These are phyloP conservation scores for Agaricus blazei DNA, from an alignment of 768 basidiomycete species.

Conservation along the genomic window DNA sequence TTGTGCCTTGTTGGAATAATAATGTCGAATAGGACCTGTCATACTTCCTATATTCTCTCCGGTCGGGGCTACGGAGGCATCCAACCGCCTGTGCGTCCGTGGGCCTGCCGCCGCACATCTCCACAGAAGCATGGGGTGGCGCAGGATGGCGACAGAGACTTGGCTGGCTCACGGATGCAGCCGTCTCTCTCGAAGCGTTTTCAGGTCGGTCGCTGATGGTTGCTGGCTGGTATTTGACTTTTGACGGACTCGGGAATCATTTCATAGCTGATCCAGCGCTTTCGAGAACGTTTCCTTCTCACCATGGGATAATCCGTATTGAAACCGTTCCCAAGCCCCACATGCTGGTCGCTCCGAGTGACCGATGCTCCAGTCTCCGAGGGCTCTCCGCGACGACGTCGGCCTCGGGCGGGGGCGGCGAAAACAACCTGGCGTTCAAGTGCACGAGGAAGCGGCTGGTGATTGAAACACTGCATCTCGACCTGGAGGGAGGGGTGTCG, in stretches of 20 bases:
- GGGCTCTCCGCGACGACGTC: constrained; percentile 60
- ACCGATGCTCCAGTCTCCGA: constrained; percentile 78
- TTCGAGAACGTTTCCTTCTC: constrained; percentile 66
- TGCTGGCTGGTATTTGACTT: neutral
- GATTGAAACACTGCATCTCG: constrained; percentile 88
- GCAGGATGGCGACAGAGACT: constrained; percentile 73
- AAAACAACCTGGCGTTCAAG: constrained; percentile 95
- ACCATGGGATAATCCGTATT: constrained; percentile 82
- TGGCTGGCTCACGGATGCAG: constrained; percentile 74
- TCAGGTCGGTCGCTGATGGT: constrained; percentile 46
- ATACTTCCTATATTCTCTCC: constrained; percentile 67
- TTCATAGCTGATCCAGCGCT: constrained; percentile 72
- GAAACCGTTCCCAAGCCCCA: constrained; percentile 72
- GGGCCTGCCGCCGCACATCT: constrained; percentile 60
- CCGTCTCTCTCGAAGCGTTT: constrained; percentile 72
- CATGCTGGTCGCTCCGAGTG: constrained; percentile 72
- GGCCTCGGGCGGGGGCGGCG: constrained; percentile 63
- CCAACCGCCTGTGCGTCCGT: constrained; percentile 63
- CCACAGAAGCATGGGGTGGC: constrained; percentile 53
- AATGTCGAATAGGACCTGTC: constrained; percentile 50
- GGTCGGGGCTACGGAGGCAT: constrained; percentile 51
- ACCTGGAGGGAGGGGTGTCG: constrained; percentile 79
- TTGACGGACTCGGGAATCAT: neutral
- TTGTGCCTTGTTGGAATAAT: neutral
- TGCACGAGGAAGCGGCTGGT: constrained; percentile 83